Evolutionary conservation across 768 basidiomycete genomes (phyloP), one percentile per base, ranked within the genome.

Genomic region (Cyclocybe cylindracea): DNA sequence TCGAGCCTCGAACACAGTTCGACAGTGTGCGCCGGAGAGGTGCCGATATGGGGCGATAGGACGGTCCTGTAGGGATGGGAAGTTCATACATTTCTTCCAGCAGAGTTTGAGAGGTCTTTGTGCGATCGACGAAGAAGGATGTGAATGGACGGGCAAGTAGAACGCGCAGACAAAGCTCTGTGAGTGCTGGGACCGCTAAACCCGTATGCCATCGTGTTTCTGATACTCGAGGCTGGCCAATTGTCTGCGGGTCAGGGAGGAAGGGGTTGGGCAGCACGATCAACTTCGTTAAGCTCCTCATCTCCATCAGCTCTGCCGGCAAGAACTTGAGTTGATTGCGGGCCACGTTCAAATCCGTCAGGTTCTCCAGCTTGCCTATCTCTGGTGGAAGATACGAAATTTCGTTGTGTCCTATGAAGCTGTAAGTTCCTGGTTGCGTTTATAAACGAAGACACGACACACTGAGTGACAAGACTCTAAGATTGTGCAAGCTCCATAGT

Each of bases 391-490:
- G 64, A 37, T 68, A 70, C 1, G 67, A 74, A 5, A 91, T 66
- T 9, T 63, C 59, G 59, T 91, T 91, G 4, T 68, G 68, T 3
- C 85, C 89, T 88, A 74, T 60, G 39, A 71, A 71, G 24, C 24
- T 49, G 33, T 31, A 19, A 29, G 5, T 37, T 48, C 31, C 37
- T 48, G 35, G 37, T 10, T 44, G 44, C 32, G 47, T 46, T 14
- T 13, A 33, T 7, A 3, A 10, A 58, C n/a, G 35, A 42, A 45
- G 36, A 24, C 41, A 33, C 49, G 5, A 78, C 86, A 44, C 60
- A 90, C 89, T 76, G 33, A 91, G 65, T 47, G 78, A 82, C 0
- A 91, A 71, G 2, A 88, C 75, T 1, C 83, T 85, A 39, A 90
- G 63, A 44, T 80, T 77, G 2, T 78, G 65, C 36, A 90, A 63